Base-by-base conservation (phyloP, 108 stramenopile species). In the Skeletonema tropicum region DNA sequence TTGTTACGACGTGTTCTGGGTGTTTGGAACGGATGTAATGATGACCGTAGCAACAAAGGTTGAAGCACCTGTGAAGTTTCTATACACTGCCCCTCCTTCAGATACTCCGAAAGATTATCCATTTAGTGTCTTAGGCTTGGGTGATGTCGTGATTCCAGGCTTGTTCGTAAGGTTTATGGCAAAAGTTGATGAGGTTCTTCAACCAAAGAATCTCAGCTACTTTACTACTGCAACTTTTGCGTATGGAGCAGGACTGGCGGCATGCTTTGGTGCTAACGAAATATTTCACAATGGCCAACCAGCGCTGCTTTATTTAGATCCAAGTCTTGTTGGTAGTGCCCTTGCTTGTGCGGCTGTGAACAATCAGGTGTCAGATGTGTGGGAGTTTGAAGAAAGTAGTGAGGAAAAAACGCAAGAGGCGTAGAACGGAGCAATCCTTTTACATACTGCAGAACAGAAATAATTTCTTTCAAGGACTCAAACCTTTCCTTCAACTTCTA, bases 1-100 rank as follows among this genome's bases (percentile, higher is more conserved):
- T 60, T 74, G 79, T 60, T 89, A 89, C 76, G 88, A 89, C 64
- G 83, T 89, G 1, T 89, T 83, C 73, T 87, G 86, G 84, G 87
- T 87, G 49, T 74, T 74, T 38, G 74, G 74, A 6, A 66, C 74
- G 26, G 74, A 74, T 30, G 74, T 45, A 3, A 71, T 75, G 74
- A 63, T 84, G 84, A 87, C 86, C 6, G 87, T 87, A 12, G 87
- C 87, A 19, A 87, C 81, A 9, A 76, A 68, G 52, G 67, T 87
- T 9, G 87, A 87, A 52, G 87, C 84, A 21, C 87, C 87, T 5
- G 85, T 87, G 5, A 87, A 87, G 55, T 85, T 87, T 61, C 39
- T 87, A 3, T 87, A 78, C 71, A 74, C 86, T 52, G 74, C 70
- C 12, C 79, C 82, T 23, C 52, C 79, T 5, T 82, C 84, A 23